Evolutionary conservation across 371 early-diverging fungal species (phyloP).

Genomic region (Actinomortierella wolfii): DNA sequence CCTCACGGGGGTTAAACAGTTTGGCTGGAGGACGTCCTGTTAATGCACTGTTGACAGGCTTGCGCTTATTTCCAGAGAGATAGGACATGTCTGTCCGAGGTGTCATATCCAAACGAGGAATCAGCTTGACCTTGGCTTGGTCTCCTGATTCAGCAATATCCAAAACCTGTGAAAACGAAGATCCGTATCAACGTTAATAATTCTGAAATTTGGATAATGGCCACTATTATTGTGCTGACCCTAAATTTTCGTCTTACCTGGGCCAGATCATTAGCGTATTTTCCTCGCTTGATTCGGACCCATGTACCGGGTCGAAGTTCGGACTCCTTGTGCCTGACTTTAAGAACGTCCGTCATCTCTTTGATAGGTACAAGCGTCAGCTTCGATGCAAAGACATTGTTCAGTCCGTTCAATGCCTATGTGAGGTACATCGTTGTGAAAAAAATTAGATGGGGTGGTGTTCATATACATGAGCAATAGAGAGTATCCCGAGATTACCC

Average conservation of each 20-base stretch:
- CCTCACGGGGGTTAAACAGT: conserved; percentile 78
- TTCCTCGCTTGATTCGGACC: conserved; percentile 95
- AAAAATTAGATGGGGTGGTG: background rate
- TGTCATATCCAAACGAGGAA: conserved; percentile 86
- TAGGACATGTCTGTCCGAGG: conserved; percentile 30
- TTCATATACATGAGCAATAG: background rate
- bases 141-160: conserved; percentile 83
- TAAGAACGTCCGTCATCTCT: conserved; percentile 96
- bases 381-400: conserved; percentile 74
- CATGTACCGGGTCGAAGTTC: conserved; percentile 84
- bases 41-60: conserved; percentile 47
- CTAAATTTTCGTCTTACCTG: conserved; percentile 56
- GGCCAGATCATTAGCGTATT: conserved; percentile 95
- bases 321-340: conserved; percentile 69
- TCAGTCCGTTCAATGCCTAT: conserved; percentile 71
- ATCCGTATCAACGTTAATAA: background rate
- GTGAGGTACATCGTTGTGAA: conserved; percentile 35
- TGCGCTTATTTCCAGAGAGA: conserved; percentile 53
- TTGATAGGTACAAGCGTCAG: conserved; percentile 91
- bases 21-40: conserved; percentile 63
- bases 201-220: background rate
- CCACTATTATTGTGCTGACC: too few species aligned
- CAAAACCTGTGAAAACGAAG: conserved; percentile 53
- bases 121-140: conserved; percentile 78
- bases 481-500: too few species aligned